These are phyloP conservation scores for Xerocomus minutiporus DNA, from an alignment of 1,284 basidiomycete genomes.

Conservation along the genomic window DNA sequence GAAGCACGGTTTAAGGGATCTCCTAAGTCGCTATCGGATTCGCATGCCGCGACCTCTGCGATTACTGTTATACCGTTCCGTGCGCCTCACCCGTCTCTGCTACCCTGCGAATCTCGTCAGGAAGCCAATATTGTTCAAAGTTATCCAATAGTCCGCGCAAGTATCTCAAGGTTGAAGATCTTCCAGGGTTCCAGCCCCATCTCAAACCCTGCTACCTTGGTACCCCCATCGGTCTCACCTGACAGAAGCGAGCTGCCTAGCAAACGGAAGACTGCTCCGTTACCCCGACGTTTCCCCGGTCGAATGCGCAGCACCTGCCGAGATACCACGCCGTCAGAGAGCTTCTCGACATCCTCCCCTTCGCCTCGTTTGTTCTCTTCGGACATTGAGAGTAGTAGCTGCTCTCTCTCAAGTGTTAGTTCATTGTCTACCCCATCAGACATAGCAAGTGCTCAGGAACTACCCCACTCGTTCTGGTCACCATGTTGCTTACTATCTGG, in stretches of 20 bases:
- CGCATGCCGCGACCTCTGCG: no score
- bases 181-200: no score
- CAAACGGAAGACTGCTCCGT: neutral
- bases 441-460: neutral
- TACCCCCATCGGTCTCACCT: no score
- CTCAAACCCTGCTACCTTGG: conserved; percentile 12
- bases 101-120: neutral
- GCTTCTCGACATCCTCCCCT: conserved; percentile 3
- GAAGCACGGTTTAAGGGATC: neutral
- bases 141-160: neutral
- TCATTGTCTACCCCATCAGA: neutral
- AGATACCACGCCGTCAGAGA: conserved; percentile 8
- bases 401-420: conserved; percentile 4
- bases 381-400: neutral
- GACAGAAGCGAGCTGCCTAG: no score
- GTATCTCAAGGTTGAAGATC: no score
- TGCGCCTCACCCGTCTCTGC: conserved; percentile 22
- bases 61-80: conserved; percentile 18
- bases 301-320: neutral
- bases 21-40: no score
- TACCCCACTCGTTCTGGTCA: neutral
- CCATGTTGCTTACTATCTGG: no score
- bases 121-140: neutral
- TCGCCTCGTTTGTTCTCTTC: conserved; percentile 5
- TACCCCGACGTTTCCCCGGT: conserved; percentile 8